Evolutionary conservation across 169 alveolate genomes (phyloP), one percentile per base, ranked within the genome.

Genomic region (Plasmodium yoelii): DNA sequence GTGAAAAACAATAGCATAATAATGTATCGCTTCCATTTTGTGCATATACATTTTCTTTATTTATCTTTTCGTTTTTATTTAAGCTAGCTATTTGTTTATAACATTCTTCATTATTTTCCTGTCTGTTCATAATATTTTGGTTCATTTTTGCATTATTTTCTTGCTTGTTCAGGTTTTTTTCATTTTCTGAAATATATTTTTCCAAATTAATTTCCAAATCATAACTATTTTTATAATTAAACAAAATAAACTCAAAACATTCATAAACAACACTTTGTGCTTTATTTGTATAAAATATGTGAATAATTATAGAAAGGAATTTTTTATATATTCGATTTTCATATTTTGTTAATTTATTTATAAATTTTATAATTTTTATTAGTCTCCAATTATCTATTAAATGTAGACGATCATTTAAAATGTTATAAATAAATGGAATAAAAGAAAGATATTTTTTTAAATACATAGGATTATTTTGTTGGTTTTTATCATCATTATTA

Each of bases 321-420:
- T 77, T 77, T 28, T 34, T 63, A 56, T 77, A 77, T 10, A 77
- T 77, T 77, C 88, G 24, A 15, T 24, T 49, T 64, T 77, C 88
- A 56, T 77, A 64, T 51, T n/a, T 63, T 28, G 57, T 47, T 77
- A 77, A 69, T 57, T 44, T 63, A 12, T 63, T 77, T 15, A 77
- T 13, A 77, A 77, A 77, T 24, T 77, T 77, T 0, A 77, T 46
- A 1, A 77, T 63, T 19, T 77, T 77, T 22, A 77, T 77, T 8
- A 77, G 12, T 44, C 65, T 77, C 88, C 88, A 77, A 24, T 77
- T 77, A 26, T 64, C 88, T 12, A 77, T 77, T 15, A 77, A 19
- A 26, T 44, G 44, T 42, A 77, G 56, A 9, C 88, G 55, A 28
- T 77, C 88, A 55, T 64, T 77, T 1, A 77, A 24, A 18, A 77